These are phyloP conservation scores for Bruguiera sexangula DNA, from an alignment of 345 rosid genomes.

Conservation along the genomic window DNA sequence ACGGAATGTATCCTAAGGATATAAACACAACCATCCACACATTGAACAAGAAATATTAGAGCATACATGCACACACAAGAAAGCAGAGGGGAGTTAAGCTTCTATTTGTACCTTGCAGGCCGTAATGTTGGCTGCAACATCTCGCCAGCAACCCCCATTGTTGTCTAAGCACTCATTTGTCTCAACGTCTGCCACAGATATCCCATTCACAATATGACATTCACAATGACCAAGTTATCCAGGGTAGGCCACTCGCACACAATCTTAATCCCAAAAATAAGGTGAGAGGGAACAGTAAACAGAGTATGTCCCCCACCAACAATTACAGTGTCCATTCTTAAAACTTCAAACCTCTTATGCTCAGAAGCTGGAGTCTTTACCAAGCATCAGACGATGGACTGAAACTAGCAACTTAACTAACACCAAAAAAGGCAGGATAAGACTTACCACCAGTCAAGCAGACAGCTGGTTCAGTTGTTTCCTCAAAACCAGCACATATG, in stretches of 20 bases:
- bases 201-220: constrained; percentile 10
- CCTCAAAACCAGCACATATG: constrained; percentile 93
- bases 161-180: constrained; percentile 93
- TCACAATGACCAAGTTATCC: constrained; percentile 3
- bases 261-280: constrained; percentile 5
- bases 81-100: constrained; percentile 1
- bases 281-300: neutral
- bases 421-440: constrained; percentile 11
- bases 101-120: constrained; percentile 79
- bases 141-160: constrained; percentile 95
- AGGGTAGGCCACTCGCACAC: neutral
- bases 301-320: neutral
- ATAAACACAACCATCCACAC: neutral
- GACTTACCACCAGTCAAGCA: constrained; percentile 77
- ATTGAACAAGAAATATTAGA: neutral
- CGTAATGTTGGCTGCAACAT: constrained; percentile 67
- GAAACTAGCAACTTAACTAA: neutral
- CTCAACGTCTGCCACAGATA: constrained; percentile 66
- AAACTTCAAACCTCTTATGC: neutral
- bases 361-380: neutral
- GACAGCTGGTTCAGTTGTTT: constrained; percentile 93
- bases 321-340: neutral
- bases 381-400: neutral
- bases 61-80: neutral
- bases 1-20: constrained; percentile 85